Percentiles rank a stretch among this genome's conserved stretches.
phyloP scores from a whole-genome alignment of 345 rosid genomes.

The Citrus maxima region DNA sequence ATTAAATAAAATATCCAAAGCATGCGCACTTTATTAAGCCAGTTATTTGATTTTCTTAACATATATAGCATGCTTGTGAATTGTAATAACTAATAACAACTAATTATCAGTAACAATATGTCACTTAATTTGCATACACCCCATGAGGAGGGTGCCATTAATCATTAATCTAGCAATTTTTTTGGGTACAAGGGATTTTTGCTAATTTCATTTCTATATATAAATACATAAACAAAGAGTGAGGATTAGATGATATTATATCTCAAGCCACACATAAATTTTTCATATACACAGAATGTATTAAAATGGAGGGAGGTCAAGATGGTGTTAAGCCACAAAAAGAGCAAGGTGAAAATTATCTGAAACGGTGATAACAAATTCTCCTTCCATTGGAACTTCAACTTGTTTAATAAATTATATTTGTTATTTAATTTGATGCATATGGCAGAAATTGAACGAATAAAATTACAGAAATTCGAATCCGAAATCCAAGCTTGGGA shows the following conservation, averaged over 20 bases:
- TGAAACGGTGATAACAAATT: not conserved
- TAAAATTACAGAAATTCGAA: not conserved
- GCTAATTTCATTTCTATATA: not conserved
- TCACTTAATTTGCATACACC: too few relatives aligned
- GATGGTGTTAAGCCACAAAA: not conserved
- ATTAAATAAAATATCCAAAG: not conserved
- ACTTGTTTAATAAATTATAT: too few relatives aligned
- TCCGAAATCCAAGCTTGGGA: not conserved
- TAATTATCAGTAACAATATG: not conserved
- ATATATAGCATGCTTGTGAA: not conserved
- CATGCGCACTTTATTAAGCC: not conserved
- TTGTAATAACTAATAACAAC: too few relatives aligned
- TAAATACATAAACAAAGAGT: not conserved
- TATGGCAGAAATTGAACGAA: not conserved
- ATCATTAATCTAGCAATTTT: too few relatives aligned
- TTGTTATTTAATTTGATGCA: not conserved
- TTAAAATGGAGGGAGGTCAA: not conserved
- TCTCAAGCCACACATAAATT: not conserved
- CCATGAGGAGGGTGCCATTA: too few relatives aligned
- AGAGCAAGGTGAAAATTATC: not conserved
- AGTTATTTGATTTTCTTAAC: not conserved
- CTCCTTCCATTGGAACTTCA: too few relatives aligned
- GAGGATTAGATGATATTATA: too few relatives aligned
- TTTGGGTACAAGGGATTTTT: too few relatives aligned
- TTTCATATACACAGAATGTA: not conserved